Conservation (phyloP, 179 eudicot genomes). For the Heliamphora pulchella region DNA sequence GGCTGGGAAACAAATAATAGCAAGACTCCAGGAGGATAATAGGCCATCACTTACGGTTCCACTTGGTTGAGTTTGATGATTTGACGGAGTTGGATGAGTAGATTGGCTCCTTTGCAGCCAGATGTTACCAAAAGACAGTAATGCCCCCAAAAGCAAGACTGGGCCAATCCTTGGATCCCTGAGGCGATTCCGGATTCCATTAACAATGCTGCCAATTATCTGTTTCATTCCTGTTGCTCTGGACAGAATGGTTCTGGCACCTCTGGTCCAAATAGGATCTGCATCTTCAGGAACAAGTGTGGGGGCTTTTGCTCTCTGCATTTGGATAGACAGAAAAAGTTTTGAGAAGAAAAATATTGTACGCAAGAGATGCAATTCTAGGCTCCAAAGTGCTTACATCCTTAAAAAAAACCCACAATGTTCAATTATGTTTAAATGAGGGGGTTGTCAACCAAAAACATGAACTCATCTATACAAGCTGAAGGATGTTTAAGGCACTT, state of each 20-base stretch:
- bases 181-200: constrained; percentile 25
- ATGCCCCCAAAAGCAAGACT: constrained; percentile 63
- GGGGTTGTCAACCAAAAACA: not conserved
- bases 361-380: not conserved
- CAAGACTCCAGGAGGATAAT: not conserved
- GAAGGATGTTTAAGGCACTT: not conserved
- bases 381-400: constrained; percentile 3
- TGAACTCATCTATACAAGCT: not conserved
- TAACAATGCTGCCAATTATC: constrained; percentile 26
- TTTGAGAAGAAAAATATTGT: not conserved
- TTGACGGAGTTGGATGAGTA: constrained; percentile 24
- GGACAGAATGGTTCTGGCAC: constrained; percentile 38
- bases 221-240: constrained; percentile 27
- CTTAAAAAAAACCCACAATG: not conserved
- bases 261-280: constrained; percentile 56
- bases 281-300: constrained; percentile 71
- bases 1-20: not conserved
- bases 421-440: no score
- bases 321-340: not conserved
- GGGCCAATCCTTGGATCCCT: constrained; percentile 76
- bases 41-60: not conserved
- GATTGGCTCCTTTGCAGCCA: constrained; percentile 52
- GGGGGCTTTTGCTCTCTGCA: constrained; percentile 70
- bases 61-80: constrained; percentile 20
- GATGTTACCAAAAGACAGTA: constrained; percentile 52